These are phyloP conservation scores for Rozella allomycis DNA, from an alignment of 371 early-diverging fungal species.

Conservation along the genomic window DNA sequence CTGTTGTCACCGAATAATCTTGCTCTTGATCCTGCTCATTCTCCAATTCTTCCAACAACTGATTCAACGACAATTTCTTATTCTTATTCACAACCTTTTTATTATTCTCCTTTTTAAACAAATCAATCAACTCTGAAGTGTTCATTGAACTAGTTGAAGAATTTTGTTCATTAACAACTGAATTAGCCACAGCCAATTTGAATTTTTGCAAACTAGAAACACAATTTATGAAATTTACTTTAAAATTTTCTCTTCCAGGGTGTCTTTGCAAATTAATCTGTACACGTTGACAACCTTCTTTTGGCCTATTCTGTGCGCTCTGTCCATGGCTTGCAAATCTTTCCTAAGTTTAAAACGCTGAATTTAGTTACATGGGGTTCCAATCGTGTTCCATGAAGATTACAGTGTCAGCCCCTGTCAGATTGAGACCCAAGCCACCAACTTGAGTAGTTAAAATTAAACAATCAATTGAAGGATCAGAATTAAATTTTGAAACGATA, in stretches of 20 bases:
- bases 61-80: no score
- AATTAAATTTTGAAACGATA: slow-evolving; percentile 83
- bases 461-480: slow-evolving; percentile 84
- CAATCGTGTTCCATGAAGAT: slow-evolving; percentile 99
- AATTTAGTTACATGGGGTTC: slow-evolving; percentile 89
- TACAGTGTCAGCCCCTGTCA: slow-evolving; percentile 97
- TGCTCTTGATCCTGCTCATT: no score
- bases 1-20: no score
- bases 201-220: slow-evolving; percentile 72
- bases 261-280: slow-evolving; percentile 68
- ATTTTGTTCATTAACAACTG: slow-evolving; percentile 94
- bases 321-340: slow-evolving; percentile 91
- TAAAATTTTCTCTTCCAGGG: slow-evolving; percentile 91
- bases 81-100: no score
- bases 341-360: slow-evolving; percentile 4
- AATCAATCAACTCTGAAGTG: slow-evolving; percentile 12
- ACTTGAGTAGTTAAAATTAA: slow-evolving; percentile 90
- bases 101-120: no score
- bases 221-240: slow-evolving; percentile 15
- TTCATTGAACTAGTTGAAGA: slow-evolving; percentile 19
- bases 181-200: slow-evolving; percentile 94
- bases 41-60: no score
- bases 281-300: slow-evolving; percentile 92
- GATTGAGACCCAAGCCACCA: slow-evolving; percentile 95
- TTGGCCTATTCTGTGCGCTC: slow-evolving; percentile 92